Base-by-base conservation (phyloP, 2,329 filamentous ascomycete species). In the Talaromyces islandicus region DNA sequence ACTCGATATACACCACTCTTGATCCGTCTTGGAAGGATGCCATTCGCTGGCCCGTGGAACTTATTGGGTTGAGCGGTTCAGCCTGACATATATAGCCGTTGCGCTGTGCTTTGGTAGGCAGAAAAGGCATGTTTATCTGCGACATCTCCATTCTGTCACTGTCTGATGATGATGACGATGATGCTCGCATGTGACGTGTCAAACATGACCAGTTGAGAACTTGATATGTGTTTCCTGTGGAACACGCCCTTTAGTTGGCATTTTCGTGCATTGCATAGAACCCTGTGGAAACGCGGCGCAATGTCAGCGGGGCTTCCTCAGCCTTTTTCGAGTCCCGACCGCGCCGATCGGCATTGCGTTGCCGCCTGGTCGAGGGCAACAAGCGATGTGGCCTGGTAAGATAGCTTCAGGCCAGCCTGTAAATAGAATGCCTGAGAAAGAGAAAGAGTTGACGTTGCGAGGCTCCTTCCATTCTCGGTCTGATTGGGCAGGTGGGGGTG, bases 1-100 rank as follows among this genome's bases (percentile, higher is more conserved):
- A 86, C 69, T 85, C 86, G n/a, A 79, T 88, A 24, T 64, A 67
- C 55, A 57, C 59, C 41, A 61, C 60, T 4, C 38, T 69, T 14
- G 65, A 65, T 29, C 43, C 50, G 12, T 62, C 59, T 25, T 68
- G 67, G 67, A 62, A 61, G 30, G 65, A 64, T 14, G 41, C 64
- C 41, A 57, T 69, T 32, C 61, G 61, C 50, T 69, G 67, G 67
- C 67, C 67, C 11, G 62, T 68, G 58, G 63, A 68, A 27, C 65
- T 63, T 54, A 62, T 68, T 56, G 66, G 64, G 4, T 54, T 62
- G 19, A 32, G 52, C 30, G 41, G 32, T 29, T 11, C 24, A 27
- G 48, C 7, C 30, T 11, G 7, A 29, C 9, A 52, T 27, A 51
- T 24, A 52, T 4, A 46, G 11, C 14, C 41, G 43, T 21, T 24